Evolutionary conservation across 2,329 filamentous ascomycete species (phyloP).

Genomic region (Cordyceps javanica): DNA sequence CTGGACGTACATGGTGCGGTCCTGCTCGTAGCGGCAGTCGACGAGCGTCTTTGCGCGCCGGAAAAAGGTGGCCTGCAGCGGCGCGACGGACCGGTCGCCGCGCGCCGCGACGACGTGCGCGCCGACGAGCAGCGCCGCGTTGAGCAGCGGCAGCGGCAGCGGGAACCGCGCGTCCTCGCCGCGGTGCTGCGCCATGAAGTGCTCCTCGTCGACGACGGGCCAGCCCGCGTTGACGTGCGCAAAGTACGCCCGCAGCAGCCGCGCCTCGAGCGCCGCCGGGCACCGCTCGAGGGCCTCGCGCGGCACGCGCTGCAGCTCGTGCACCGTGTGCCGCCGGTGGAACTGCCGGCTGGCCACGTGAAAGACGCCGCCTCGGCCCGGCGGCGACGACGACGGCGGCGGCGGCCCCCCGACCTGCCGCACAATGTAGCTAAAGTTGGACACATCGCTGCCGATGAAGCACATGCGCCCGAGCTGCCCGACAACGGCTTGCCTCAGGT

Average conservation of each 20-base stretch:
- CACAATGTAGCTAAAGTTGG: slow-evolving; percentile 49
- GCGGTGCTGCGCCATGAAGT: slow-evolving; percentile 44
- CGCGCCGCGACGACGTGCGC: slow-evolving; percentile 40
- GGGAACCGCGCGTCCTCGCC: slow-evolving; percentile 37
- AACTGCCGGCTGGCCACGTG: slow-evolving; percentile 30
- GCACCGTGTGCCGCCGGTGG: slow-evolving; percentile 29
- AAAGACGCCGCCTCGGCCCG: slow-evolving; percentile 21
- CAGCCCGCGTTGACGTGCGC: slow-evolving; percentile 43
- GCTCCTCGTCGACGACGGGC: slow-evolving; percentile 44
- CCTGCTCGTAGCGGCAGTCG: slow-evolving; percentile 46
- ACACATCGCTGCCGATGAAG: slow-evolving; percentile 50
- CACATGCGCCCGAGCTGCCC: slow-evolving; percentile 41
- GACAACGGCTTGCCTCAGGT: slow-evolving; percentile 39
- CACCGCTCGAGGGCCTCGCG: slow-evolving; percentile 44
- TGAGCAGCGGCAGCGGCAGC: slow-evolving; percentile 42
- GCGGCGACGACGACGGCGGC: too few relatives aligned
- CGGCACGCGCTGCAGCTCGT: slow-evolving; percentile 31
- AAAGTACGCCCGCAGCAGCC: slow-evolving; percentile 46
- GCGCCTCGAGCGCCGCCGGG: slow-evolving; percentile 33
- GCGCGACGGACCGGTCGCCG: neutral
- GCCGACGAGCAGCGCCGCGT: slow-evolving; percentile 45
- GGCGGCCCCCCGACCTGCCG: slow-evolving; percentile 45
- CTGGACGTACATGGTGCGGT: slow-evolving; percentile 48
- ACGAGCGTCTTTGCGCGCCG: slow-evolving; percentile 47
- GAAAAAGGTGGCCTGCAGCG: slow-evolving; percentile 41